phyloP scores from a whole-genome alignment of 441 rosid species.

The Sinapis alba region DNA sequence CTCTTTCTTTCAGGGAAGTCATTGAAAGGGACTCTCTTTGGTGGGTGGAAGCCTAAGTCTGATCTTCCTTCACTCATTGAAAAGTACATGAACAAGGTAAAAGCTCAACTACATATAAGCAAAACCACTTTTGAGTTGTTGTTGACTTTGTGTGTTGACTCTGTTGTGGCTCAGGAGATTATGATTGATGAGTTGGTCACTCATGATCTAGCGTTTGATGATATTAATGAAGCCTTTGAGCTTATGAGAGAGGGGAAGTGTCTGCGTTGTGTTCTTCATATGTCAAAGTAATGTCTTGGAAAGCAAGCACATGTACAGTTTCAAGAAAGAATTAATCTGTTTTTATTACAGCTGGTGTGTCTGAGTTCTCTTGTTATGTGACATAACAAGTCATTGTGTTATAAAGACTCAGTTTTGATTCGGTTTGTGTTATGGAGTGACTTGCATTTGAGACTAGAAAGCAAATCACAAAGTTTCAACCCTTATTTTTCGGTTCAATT shows the following conservation, averaged over 20 bases:
- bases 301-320: not conserved
- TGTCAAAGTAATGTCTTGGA: conserved; percentile 48
- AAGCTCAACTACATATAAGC: not conserved
- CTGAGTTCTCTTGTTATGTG: not conserved
- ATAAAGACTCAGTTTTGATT: not conserved
- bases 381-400: not conserved
- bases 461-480: not conserved
- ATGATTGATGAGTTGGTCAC: conserved; percentile 74
- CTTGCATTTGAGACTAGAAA: not conserved
- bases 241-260: conserved; percentile 91
- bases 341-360: not conserved
- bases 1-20: conserved; percentile 76
- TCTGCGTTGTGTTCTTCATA: conserved; percentile 79
- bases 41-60: conserved; percentile 93
- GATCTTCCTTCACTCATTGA: conserved; percentile 80
- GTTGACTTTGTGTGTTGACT: not conserved
- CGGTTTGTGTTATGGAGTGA: conserved; percentile 5
- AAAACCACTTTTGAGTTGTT: not conserved
- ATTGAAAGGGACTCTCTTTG: conserved; percentile 78
- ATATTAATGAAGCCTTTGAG: conserved; percentile 71
- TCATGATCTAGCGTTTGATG: conserved; percentile 72
- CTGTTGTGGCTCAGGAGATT: conserved; percentile 61
- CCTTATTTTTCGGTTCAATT: not conserved
- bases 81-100: conserved; percentile 77
- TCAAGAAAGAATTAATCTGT: not conserved